Evolutionary conservation across 1,284 basidiomycete species (phyloP).

Genomic region (Ceratobasidium sp.): DNA sequence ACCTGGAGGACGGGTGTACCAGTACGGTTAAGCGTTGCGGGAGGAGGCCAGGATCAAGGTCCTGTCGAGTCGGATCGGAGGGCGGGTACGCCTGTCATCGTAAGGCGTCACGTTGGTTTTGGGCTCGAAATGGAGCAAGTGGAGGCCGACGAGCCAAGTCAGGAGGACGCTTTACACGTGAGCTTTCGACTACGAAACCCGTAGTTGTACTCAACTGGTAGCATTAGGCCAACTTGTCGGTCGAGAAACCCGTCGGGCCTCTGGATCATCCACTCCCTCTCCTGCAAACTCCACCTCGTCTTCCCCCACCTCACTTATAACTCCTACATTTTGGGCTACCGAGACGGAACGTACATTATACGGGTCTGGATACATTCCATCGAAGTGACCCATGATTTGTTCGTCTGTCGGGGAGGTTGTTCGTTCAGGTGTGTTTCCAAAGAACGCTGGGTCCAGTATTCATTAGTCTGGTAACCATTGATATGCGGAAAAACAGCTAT

Average conservation of each 20-base stretch:
- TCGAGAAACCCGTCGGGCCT: neutral
- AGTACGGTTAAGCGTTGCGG: neutral
- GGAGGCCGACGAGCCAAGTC: constrained; percentile 8
- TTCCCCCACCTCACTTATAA: constrained; percentile 60
- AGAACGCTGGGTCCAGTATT: no score
- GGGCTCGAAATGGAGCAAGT: neutral
- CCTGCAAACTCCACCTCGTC: constrained; percentile 76
- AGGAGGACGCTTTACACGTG: constrained; percentile 8
- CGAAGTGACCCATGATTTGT: no score
- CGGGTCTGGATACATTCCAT: no score
- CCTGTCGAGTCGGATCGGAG: neutral
- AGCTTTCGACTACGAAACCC: neutral
- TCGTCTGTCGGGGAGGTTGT: no score
- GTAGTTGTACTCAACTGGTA: neutral
- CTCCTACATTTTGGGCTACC: neutral
- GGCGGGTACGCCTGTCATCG: constrained; percentile 8
- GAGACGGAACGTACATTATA: no score
- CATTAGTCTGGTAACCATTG: no score
- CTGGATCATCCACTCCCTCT: constrained; percentile 58
- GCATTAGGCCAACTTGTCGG: neutral
- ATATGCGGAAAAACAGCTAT: no score
- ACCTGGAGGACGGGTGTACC: neutral
- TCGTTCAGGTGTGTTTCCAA: no score
- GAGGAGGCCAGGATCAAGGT: neutral
- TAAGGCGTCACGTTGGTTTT: constrained; percentile 16